Evolutionary conservation across 2,329 filamentous ascomycete genomes (phyloP).

Genomic region (Apiospora pterosperma): DNA sequence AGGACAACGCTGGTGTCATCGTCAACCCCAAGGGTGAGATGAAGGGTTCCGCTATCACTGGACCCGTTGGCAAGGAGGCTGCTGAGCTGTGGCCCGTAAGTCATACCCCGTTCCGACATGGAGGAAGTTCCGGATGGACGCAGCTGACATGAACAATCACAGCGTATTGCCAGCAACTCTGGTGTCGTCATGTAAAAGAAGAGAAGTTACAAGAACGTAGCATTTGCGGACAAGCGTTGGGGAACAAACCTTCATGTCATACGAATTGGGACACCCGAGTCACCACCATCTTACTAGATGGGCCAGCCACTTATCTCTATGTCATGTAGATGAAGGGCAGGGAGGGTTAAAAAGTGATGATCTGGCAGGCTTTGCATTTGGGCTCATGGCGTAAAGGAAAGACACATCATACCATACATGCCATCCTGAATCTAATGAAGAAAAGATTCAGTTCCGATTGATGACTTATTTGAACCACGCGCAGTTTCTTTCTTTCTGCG

Average conservation of each 20-base stretch:
- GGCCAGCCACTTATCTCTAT: slow-evolving; percentile 19
- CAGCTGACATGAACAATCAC: slow-evolving; percentile 4
- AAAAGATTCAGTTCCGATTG: slow-evolving; percentile 23
- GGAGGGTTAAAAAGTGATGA: slow-evolving; percentile 26
- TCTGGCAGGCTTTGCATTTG: slow-evolving; percentile 50
- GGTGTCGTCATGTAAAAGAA: slow-evolving; percentile 97
- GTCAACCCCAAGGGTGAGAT: slow-evolving; percentile 99
- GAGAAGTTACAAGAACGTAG: slow-evolving; percentile 17
- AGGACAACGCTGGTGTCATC: slow-evolving; percentile 99
- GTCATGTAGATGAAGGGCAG: slow-evolving; percentile 3
- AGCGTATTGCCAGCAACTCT: slow-evolving; percentile 99
- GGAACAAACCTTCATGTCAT: slow-evolving; percentile 7
- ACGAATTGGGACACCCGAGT: slow-evolving; percentile 22
- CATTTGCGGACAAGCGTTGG: not conserved
- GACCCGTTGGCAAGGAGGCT: slow-evolving; percentile 98
- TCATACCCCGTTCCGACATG: slow-evolving; percentile 19
- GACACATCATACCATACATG: slow-evolving; percentile 45
- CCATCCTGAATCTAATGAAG: slow-evolving; percentile 41
- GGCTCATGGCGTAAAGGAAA: slow-evolving; percentile 50
- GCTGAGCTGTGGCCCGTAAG: slow-evolving; percentile 98
- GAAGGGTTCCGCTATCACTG: slow-evolving; percentile 99
- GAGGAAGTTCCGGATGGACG: not conserved
- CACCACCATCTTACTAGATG: slow-evolving; percentile 8
- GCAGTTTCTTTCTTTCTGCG: not conserved
- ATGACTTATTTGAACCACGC: not conserved